A percentile compares a stretch with the other conserved stretches of the same genome.
Conservation (phyloP, 2,329 filamentous ascomycete genomes). For the Dactylellina haptotyla region DNA sequence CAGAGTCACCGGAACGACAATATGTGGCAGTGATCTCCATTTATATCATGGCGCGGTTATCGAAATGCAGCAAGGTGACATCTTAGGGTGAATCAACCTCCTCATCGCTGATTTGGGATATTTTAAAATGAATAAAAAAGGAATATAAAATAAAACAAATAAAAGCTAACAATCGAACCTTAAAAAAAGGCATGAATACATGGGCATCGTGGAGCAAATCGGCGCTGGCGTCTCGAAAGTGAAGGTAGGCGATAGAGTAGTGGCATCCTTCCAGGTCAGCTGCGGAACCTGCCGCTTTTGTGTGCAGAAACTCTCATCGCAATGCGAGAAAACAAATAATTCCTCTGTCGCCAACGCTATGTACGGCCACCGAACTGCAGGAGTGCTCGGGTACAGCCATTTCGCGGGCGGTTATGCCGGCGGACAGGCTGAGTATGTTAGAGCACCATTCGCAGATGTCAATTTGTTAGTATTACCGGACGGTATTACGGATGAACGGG, state of each 20-base stretch:
- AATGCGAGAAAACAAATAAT: constrained; percentile 81
- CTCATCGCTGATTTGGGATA: not conserved
- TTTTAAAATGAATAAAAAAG: too few relatives aligned
- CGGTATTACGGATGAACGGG: constrained; percentile 84
- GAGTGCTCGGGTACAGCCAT: constrained; percentile 67
- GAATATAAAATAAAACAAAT: not conserved
- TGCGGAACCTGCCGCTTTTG: constrained; percentile 76
- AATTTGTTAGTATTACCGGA: constrained; percentile 83
- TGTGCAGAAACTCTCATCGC: constrained; percentile 78
- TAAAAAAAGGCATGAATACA: constrained; percentile 64
- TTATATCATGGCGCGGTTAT: constrained; percentile 69
- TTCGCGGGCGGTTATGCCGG: constrained; percentile 89
- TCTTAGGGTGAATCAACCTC: constrained; percentile 66
- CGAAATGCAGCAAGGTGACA: constrained; percentile 72
- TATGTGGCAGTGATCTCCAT: constrained; percentile 71
- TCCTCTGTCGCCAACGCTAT: constrained; percentile 77
- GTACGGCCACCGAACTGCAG: constrained; percentile 81
- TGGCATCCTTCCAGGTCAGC: constrained; percentile 85
- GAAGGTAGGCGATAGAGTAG: constrained; percentile 74
- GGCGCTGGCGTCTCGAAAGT: constrained; percentile 68
- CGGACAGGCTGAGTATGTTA: constrained; percentile 86
- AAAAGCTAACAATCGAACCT: not conserved
- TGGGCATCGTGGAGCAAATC: constrained; percentile 66
- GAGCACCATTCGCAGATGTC: constrained; percentile 81
- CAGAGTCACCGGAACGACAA: constrained; percentile 61